Evolutionary conservation across 202 grass and related monocot genomes (phyloP).

Genomic region (Elaeis oleifera): DNA sequence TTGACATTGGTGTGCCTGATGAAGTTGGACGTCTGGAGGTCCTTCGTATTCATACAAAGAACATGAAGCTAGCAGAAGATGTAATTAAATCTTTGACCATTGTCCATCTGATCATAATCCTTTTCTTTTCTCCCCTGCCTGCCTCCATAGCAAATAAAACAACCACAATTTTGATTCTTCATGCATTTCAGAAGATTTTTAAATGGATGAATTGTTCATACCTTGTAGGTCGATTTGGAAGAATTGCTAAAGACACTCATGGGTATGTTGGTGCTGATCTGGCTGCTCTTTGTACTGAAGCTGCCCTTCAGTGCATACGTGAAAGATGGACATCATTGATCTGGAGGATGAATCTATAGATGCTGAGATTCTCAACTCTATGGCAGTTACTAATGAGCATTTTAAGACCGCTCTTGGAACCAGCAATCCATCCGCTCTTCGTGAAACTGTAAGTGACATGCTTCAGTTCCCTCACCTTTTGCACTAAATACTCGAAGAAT

Average conservation of each 20-base stretch:
- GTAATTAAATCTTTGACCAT: background rate
- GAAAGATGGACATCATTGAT: constrained; percentile 29
- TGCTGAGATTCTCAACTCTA: constrained; percentile 24
- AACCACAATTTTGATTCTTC: too few relatives aligned
- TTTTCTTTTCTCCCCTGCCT: too few relatives aligned
- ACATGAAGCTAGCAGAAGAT: constrained; percentile 20
- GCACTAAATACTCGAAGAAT: too few relatives aligned
- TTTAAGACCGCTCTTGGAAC: constrained; percentile 22
- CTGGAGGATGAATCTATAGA: constrained; percentile 21
- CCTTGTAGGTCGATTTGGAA: constrained; percentile 15
- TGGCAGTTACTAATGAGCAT: constrained; percentile 24
- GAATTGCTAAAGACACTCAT: constrained; percentile 18
- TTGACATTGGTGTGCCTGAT: constrained; percentile 33
- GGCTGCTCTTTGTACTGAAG: constrained; percentile 31
- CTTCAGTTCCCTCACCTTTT: too few relatives aligned
- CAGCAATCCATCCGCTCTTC: constrained; percentile 29
- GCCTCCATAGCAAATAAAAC: too few relatives aligned
- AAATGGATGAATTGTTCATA: too few relatives aligned
- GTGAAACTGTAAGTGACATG: constrained; percentile 14
- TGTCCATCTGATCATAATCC: too few relatives aligned
- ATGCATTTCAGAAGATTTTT: too few relatives aligned
- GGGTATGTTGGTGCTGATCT: constrained; percentile 32
- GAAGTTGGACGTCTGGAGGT: constrained; percentile 32
- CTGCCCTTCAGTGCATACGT: constrained; percentile 25
- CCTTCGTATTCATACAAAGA: constrained; percentile 36